Base-by-base conservation (phyloP, 2,329 filamentous ascomycete species). In the Blastomyces emzantsi region DNA sequence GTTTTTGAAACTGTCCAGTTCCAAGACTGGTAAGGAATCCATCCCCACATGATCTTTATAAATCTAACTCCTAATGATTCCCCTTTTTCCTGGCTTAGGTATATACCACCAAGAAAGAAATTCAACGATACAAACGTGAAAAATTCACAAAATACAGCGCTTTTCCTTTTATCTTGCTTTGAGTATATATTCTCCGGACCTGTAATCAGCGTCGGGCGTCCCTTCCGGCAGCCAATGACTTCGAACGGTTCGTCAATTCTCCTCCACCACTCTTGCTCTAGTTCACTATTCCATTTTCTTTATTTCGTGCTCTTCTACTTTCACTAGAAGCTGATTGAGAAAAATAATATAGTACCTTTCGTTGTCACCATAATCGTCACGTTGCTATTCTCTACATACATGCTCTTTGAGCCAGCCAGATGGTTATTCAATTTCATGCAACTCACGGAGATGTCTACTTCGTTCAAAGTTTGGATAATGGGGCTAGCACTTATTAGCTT, bases 171-270 rank as follows among this genome's bases (percentile, higher is more conserved):
- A 5, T 95, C 90, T 1, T 97, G 92, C 74, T 97, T 92, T 71
- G 92, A 97, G 74, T 99, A 99, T 75, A 95, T 96, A 47, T 82
- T 97, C 28, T 90, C 91, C 0, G 94, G 90, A 3, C 83, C 97
- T 49, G 89, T 97, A 0, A 82, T 99, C 39, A 96, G 89, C 69
- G 90, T 94, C n/a, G 95, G 94, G 0, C 87, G 85, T 43, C 94
- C 94, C 0, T 99, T 96, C 78, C 83, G 94, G 62, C 89, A 94
- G 70, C 84, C 85, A 19, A 90, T 92, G 79, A 80, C 80, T 22
- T 83, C 88, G 64, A 99, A 99, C 72, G 85, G 90, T 92, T 75
- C 77, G 87, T 79, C 3, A 39, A 25, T 54, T 9, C 22, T 52
- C 13, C 25, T 13, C 49, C 13, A 17, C 22, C 49, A 25, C 25